Percentiles rank a stretch among this genome's conserved stretches.
These are phyloP conservation scores for Syzygium jambos DNA, from an alignment of 345 rosid species.

Conservation along the genomic window DNA sequence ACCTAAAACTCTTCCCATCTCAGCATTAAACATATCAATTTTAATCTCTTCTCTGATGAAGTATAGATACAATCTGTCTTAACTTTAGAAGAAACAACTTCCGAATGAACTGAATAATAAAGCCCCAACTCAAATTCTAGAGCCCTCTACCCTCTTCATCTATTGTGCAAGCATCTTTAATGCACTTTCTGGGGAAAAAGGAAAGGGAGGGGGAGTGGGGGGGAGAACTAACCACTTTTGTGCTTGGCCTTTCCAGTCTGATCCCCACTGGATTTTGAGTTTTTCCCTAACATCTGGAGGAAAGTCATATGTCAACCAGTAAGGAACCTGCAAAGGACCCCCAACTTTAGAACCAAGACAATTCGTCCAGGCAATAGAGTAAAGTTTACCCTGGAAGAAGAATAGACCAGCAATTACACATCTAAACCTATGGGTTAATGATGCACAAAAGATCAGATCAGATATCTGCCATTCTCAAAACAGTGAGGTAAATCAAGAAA, in stretches of 20 bases:
- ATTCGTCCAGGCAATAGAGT: neutral
- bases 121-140: neutral
- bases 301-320: slow-evolving; percentile 89
- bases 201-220: neutral
- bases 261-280: slow-evolving; percentile 71
- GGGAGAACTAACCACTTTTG: slow-evolving; percentile 68
- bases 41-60: neutral
- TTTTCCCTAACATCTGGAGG: slow-evolving; percentile 86
- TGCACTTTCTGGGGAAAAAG: neutral
- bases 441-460: neutral
- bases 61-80: neutral
- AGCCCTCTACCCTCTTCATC: neutral
- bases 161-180: neutral
- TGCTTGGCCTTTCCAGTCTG: slow-evolving; percentile 97
- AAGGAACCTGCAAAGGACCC: slow-evolving; percentile 41
- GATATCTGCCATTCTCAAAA: neutral
- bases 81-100: neutral
- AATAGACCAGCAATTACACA: neutral
- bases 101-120: neutral
- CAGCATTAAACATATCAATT: neutral
- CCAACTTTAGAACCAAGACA: neutral
- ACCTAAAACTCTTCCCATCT: neutral
- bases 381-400: neutral
- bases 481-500: neutral
- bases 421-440: neutral